Percentiles rank a stretch among this genome's conserved stretches.
Evolutionary conservation across 352 stramenopile species (phyloP).

Genomic region (Globisporangium splendens): DNA sequence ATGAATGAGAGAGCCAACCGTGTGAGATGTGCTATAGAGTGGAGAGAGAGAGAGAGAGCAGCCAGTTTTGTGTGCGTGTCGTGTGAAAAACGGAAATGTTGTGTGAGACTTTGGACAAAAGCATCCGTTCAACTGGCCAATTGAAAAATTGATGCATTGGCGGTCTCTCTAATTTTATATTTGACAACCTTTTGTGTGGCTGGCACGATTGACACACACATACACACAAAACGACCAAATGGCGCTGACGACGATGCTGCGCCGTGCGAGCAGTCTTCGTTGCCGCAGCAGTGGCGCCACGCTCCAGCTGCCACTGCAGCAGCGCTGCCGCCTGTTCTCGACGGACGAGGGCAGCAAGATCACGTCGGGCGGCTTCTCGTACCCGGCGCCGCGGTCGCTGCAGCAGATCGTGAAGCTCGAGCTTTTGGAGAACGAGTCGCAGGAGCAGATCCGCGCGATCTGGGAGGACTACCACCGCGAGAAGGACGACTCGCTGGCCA

Average conservation of each 20-base stretch:
- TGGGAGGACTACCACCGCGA: constrained; percentile 78
- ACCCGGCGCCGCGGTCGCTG: constrained; percentile 70
- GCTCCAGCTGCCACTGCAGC: neutral
- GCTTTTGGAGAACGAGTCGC: constrained; percentile 64
- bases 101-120: too few relatives aligned
- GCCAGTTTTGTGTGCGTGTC: too few relatives aligned
- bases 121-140: too few relatives aligned
- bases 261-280: constrained; percentile 7
- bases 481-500: constrained; percentile 72
- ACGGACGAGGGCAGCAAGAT: constrained; percentile 10
- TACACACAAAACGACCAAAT: too few relatives aligned
- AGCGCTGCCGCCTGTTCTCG: constrained; percentile 9
- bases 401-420: constrained; percentile 85
- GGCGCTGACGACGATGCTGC: neutral
- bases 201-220: constrained; percentile 1
- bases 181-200: neutral
- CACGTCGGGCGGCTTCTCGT: constrained; percentile 66
- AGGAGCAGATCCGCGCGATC: constrained; percentile 56
- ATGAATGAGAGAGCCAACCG: too few relatives aligned
- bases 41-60: too few relatives aligned
- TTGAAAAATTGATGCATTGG: too few relatives aligned
- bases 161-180: neutral
- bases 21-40: too few relatives aligned
- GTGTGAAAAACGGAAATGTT: too few relatives aligned
- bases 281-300: too few relatives aligned